A percentile compares a stretch with the other conserved stretches of the same genome.
These are phyloP conservation scores for Yamadazyma jaroonii DNA, from an alignment of 1,139 yeast species.

Conservation along the genomic window DNA sequence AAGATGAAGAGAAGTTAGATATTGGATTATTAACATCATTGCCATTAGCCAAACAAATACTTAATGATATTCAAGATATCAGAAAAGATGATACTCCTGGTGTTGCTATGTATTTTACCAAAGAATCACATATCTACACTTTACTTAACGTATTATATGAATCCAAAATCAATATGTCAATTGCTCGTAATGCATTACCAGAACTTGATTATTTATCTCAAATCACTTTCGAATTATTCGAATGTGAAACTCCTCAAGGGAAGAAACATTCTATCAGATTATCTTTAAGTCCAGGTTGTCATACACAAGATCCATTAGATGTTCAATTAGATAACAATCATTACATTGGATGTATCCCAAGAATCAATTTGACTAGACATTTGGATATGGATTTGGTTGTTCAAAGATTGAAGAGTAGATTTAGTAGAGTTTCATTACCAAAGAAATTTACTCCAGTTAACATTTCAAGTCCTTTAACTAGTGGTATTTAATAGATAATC, in stretches of 20 bases:
- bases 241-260: constrained; percentile 59
- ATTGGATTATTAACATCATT: constrained; percentile 92
- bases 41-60: constrained; percentile 87
- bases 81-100: constrained; percentile 77
- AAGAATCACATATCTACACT: constrained; percentile 96
- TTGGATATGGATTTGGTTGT: constrained; percentile 88
- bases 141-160: constrained; percentile 87
- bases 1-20: constrained; percentile 91
- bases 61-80: constrained; percentile 77
- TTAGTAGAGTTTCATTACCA: constrained; percentile 85
- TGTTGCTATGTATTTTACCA: constrained; percentile 87
- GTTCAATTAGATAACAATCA: constrained; percentile 95
- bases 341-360: constrained; percentile 93
- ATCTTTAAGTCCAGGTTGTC: constrained; percentile 95
- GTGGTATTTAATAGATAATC: constrained; percentile 17
- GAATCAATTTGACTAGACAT: constrained; percentile 86
- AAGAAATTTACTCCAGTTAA: constrained; percentile 90
- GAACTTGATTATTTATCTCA: constrained; percentile 95
- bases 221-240: constrained; percentile 90
- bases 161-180: constrained; percentile 91
- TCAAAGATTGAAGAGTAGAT: constrained; percentile 77
- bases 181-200: constrained; percentile 92
- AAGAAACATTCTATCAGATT: constrained; percentile 87
- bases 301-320: constrained; percentile 95
- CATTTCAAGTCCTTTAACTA: constrained; percentile 62